Conservation (phyloP, 2,329 filamentous ascomycete genomes). For the Pseudofabraea citricarpa region DNA sequence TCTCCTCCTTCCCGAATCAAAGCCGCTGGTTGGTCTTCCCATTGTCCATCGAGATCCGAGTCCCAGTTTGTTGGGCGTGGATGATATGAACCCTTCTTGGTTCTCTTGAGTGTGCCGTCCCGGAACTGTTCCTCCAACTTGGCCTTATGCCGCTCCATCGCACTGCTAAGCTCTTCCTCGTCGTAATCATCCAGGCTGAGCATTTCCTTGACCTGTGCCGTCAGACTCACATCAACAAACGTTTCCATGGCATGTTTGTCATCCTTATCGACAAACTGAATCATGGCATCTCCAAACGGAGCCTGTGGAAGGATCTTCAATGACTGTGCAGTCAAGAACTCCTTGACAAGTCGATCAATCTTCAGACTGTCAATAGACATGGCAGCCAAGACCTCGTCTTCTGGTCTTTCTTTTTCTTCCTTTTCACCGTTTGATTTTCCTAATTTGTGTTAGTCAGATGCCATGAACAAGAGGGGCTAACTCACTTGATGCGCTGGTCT, state of each 20-base stretch:
- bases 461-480: too few relatives aligned
- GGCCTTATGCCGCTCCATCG: slow-evolving; percentile 68
- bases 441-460: slow-evolving; percentile 12
- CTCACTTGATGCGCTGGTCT: slow-evolving; percentile 51
- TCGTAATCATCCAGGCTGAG: slow-evolving; percentile 64
- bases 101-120: slow-evolving; percentile 53
- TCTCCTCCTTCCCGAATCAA: slow-evolving; percentile 36
- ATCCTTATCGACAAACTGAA: slow-evolving; percentile 89
- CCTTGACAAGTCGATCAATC: slow-evolving; percentile 81
- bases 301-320: slow-evolving; percentile 91
- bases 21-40: slow-evolving; percentile 74
- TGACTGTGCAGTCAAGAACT: slow-evolving; percentile 82
- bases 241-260: slow-evolving; percentile 88
- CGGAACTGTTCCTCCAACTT: slow-evolving; percentile 67
- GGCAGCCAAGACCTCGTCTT: slow-evolving; percentile 58
- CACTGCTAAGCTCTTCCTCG: slow-evolving; percentile 64
- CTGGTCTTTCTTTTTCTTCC: slow-evolving; percentile 53
- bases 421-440: slow-evolving; percentile 40
- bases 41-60: slow-evolving; percentile 80
- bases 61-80: slow-evolving; percentile 81
- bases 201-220: slow-evolving; percentile 66
- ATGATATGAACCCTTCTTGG: slow-evolving; percentile 53
- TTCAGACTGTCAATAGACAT: slow-evolving; percentile 69
- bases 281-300: slow-evolving; percentile 87
- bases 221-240: slow-evolving; percentile 69